phyloP scores from a whole-genome alignment of 768 basidiomycete genomes.

The Suillus paluster region DNA sequence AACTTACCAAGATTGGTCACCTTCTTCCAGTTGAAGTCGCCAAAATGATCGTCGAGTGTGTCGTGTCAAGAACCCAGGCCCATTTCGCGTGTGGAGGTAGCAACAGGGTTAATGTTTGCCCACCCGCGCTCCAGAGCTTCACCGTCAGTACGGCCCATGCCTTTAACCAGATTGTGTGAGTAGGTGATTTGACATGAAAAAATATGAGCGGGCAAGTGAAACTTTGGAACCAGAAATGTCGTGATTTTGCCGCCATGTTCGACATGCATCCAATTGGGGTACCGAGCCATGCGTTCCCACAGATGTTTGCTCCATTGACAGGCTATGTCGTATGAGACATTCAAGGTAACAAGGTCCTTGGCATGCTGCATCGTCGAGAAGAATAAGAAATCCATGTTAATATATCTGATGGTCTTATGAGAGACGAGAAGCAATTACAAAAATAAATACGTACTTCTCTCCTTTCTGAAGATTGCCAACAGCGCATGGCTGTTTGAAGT shows the following conservation, averaged over 20 bases:
- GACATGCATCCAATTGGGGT: neutral
- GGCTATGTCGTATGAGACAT: slow-evolving; percentile 20
- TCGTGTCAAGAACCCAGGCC: slow-evolving; percentile 19
- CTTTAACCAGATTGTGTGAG: neutral
- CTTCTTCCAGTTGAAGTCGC: too few species aligned
- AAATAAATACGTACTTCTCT: slow-evolving; percentile 12
- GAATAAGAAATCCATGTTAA: slow-evolving; percentile 23
- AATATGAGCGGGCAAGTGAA: slow-evolving; percentile 15
- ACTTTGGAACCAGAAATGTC: slow-evolving; percentile 15
- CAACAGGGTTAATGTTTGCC: slow-evolving; percentile 17
- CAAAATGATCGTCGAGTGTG: slow-evolving; percentile 30
- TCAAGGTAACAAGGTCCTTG: slow-evolving; percentile 4
- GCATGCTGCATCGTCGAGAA: slow-evolving; percentile 2
- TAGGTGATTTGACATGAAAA: neutral
- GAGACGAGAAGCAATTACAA: neutral
- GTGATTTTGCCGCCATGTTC: neutral
- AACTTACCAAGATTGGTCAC: neutral
- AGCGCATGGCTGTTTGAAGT: too few species aligned
- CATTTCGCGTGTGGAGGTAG: slow-evolving; percentile 23
- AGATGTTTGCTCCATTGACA: slow-evolving; percentile 20
- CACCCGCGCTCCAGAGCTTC: slow-evolving; percentile 17
- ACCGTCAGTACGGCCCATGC: neutral
- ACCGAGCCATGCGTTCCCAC: slow-evolving; percentile 3
- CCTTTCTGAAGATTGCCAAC: too few species aligned
- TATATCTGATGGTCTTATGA: slow-evolving; percentile 10